Evolutionary conservation across 2,329 filamentous ascomycete species (phyloP).

Genomic region (Colletotrichum sp.): DNA sequence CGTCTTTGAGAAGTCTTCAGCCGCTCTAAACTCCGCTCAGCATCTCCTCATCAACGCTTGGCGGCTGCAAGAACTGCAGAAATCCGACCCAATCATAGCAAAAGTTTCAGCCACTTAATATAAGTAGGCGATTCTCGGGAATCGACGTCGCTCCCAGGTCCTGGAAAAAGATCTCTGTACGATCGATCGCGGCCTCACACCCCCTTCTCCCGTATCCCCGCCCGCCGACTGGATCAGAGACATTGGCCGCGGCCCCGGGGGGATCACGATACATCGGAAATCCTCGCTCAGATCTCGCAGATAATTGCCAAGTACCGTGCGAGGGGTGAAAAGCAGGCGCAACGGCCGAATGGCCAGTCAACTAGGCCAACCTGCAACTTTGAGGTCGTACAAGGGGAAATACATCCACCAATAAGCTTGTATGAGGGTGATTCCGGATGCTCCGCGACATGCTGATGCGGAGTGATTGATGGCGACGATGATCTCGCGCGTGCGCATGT

Average conservation of each 20-base stretch:
- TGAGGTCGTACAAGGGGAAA: neutral
- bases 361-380: neutral
- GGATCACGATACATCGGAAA: neutral
- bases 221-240: constrained; percentile 12
- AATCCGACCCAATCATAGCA: neutral
- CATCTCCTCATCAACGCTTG: neutral
- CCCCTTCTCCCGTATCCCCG: neutral
- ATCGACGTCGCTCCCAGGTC: neutral
- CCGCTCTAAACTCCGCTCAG: neutral
- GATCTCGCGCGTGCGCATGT: neutral
- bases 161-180: neutral
- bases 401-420: constrained; percentile 5
- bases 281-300: neutral
- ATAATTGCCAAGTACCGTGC: neutral
- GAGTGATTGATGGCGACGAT: neutral
- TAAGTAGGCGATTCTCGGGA: constrained; percentile 10
- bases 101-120: constrained; percentile 16
- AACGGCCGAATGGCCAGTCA: neutral
- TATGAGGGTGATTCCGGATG: neutral
- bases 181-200: neutral
- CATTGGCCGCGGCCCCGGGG: neutral
- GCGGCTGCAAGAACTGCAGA: neutral
- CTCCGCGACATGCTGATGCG: neutral
- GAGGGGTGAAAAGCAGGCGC: neutral
- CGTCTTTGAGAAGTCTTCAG: neutral